Conservation (phyloP, 495 filamentous ascomycete genomes). For the Cercophora samala region DNA sequence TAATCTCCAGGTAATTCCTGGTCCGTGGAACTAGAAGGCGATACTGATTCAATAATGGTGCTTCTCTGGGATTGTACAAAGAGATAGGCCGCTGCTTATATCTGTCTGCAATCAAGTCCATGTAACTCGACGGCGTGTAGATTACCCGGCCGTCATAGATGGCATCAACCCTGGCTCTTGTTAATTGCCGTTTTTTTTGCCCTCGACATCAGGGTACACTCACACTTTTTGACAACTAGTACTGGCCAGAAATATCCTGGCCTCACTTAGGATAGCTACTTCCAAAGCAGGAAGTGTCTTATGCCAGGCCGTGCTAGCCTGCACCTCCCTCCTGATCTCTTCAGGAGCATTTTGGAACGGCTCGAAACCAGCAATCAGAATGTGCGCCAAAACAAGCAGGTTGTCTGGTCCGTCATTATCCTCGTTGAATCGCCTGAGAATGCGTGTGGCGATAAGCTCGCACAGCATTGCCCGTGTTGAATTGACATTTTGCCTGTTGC, state of each 20-base stretch:
- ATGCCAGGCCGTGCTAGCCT: slow-evolving; percentile 48
- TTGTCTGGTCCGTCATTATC: slow-evolving; percentile 57
- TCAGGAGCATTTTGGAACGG: slow-evolving; percentile 67
- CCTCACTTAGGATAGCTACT: slow-evolving; percentile 67
- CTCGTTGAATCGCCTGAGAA: slow-evolving; percentile 65
- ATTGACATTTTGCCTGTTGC: slow-evolving; percentile 67
- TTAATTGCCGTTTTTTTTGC: not conserved
- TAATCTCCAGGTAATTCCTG: slow-evolving; percentile 62
- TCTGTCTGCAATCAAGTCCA: slow-evolving; percentile 69
- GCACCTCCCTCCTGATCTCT: slow-evolving; percentile 51
- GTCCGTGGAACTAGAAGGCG: slow-evolving; percentile 67
- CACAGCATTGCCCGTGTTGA: slow-evolving; percentile 64
- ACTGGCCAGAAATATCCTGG: slow-evolving; percentile 62
- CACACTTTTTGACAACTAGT: slow-evolving; percentile 65
- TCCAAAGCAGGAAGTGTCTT: slow-evolving; percentile 65
- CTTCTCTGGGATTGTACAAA: slow-evolving; percentile 63
- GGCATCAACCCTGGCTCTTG: slow-evolving; percentile 54
- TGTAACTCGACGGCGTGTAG: slow-evolving; percentile 66
- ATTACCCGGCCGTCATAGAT: slow-evolving; percentile 65
- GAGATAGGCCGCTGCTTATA: slow-evolving; percentile 71
- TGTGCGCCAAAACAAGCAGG: slow-evolving; percentile 63
- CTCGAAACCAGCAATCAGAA: slow-evolving; percentile 69
- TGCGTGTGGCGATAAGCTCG: slow-evolving; percentile 63
- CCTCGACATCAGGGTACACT: slow-evolving; percentile 18
- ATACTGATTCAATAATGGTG: slow-evolving; percentile 69